Base-by-base conservation (phyloP, 495 filamentous ascomycete species). In the Penicillium nucicola region DNA sequence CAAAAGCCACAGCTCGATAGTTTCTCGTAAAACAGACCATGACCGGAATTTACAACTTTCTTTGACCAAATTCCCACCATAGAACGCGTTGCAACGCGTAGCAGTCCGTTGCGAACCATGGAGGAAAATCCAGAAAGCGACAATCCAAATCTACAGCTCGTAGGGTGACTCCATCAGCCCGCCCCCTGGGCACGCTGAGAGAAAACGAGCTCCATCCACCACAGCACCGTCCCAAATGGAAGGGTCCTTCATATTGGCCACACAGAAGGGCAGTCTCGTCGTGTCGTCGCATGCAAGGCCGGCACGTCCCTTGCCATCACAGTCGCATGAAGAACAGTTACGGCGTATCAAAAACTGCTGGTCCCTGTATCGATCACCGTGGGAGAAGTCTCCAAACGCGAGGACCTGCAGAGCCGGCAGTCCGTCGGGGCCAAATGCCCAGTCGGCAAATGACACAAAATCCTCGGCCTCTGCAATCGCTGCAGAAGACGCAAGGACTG, bases 391-490 rank as follows among this genome's bases (percentile, higher is more conserved):
- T 1, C 53, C 53, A 19, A 56, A 47, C 13, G 47, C 53, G 5
- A 56, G 33, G 12, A 47, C 35, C 22, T 42, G 19, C 15, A 56
- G 37, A n/a, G n/a, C n/a, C 13, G 35, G 42, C 15, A 56, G 20
- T 20, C 53, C 53, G 5, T 5, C 18, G 22, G 53, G 53, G 12
- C 53, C 53, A 25, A 56, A 56, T 47, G 53, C 53, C 53, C 47
- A 56, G 14, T 51, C 43, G 4, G 48, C 48, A 32, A 56, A 56
- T 4, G 18, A 18, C 4, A 56, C 12, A 35, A 47, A 42, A 14
- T 50, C 48, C 15, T 34, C 30, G 34, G 38, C 52, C 33, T 36
- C 32, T 11, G 23, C 18, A 14, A 38, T 37, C 7, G 33, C 33
- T 5, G 33, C 33, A 5, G n/a, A n/a, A n/a, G n/a, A n/a, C n/a